These are phyloP conservation scores for Lipomyces sp. DNA, from an alignment of 805 yeast species.

Conservation along the genomic window DNA sequence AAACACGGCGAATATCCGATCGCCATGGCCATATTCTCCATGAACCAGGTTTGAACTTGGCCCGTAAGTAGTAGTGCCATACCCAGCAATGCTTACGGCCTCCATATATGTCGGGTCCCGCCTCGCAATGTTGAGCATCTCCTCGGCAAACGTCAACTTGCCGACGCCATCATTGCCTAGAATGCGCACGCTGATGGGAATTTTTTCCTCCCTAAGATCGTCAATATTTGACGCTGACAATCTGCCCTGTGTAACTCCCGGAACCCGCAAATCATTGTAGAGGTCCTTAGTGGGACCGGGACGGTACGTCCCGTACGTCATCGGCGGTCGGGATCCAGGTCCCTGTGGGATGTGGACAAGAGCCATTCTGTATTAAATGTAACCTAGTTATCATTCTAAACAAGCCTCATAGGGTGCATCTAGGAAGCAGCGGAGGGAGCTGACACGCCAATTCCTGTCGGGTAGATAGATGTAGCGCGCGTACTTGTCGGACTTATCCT, in stretches of 20 bases:
- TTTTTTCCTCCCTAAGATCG: constrained; percentile 6
- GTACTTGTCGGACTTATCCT: too few species aligned
- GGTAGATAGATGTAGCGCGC: too few species aligned
- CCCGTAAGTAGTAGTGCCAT: constrained; percentile 1
- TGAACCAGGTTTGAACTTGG: constrained; percentile 8
- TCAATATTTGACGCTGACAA: not conserved
- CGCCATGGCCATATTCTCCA: constrained; percentile 9
- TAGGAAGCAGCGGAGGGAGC: too few species aligned
- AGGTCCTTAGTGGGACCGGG: not conserved
- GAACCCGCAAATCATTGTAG: not conserved
- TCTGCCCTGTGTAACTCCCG: not conserved
- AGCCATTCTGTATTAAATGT: not conserved
- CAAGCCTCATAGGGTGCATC: too few species aligned
- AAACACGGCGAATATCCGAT: constrained; percentile 10
- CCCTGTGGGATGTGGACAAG: not conserved
- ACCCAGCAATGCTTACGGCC: not conserved
- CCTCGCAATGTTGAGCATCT: constrained; percentile 1
- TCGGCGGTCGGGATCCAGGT: not conserved
- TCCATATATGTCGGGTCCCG: not conserved
- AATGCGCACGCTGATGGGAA: constrained; percentile 7
- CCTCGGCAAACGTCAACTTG: constrained; percentile 13
- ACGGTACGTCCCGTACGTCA: not conserved
- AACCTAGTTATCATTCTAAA: not conserved
- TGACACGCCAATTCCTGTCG: too few species aligned
- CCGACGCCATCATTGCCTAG: constrained; percentile 15